These are phyloP conservation scores for Solanum infundibuliforme DNA, from an alignment of 257 asterid genomes.

Conservation along the genomic window DNA sequence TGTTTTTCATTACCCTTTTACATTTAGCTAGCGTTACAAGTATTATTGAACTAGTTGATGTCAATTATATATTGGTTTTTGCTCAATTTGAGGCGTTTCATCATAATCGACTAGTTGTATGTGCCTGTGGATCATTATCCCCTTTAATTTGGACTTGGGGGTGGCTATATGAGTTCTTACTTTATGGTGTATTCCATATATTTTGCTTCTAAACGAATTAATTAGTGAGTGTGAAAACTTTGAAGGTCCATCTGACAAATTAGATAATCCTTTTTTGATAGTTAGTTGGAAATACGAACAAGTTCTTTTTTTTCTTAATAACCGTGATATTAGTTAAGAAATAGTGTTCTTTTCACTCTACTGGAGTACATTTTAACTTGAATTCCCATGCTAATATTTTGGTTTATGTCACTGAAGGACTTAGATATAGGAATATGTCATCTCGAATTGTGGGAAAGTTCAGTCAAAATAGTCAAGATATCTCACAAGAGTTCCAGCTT, in stretches of 20 bases:
- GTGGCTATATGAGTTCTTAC: background rate
- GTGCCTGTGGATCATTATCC: background rate
- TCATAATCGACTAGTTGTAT: background rate
- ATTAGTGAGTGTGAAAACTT: background rate
- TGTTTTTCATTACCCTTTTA: background rate
- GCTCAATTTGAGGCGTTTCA: background rate
- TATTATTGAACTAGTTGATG: background rate
- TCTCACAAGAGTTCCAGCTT: conserved; percentile 12
- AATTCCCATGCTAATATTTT: background rate
- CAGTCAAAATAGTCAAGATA: conserved; percentile 24
- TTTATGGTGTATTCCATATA: background rate
- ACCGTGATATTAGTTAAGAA: background rate
- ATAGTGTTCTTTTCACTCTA: background rate
- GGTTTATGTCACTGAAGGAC: background rate
- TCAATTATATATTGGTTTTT: background rate
- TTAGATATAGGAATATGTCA: background rate
- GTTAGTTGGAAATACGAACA: background rate
- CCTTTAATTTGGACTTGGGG: background rate
- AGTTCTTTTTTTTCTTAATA: background rate
- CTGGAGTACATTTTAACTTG: background rate
- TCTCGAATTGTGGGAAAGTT: conserved; percentile 19
- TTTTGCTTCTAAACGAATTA: background rate
- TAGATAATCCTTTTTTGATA: background rate
- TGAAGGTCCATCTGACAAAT: background rate
- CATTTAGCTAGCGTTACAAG: background rate